A percentile compares a stretch with the other conserved stretches of the same genome.
Evolutionary conservation across 371 early-diverging fungal species (phyloP).

Genomic region (Fennellomyces sp.): DNA sequence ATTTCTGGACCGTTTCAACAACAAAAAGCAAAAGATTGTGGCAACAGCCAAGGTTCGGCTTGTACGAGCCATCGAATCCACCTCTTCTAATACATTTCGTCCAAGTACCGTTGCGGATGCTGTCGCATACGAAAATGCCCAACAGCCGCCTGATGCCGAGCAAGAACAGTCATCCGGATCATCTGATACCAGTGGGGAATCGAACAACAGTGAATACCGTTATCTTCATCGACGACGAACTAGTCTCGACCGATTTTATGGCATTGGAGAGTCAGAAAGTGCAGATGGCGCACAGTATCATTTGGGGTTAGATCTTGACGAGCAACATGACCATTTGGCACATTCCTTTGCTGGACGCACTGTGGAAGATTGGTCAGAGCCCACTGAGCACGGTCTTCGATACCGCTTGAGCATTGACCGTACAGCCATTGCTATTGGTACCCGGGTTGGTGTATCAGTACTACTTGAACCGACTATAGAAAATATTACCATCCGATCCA

Average conservation of each 20-base stretch:
- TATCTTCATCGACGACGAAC: slow-evolving; percentile 1
- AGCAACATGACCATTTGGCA: slow-evolving; percentile 37
- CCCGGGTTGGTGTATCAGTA: slow-evolving; percentile 36
- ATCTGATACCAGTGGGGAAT: neutral
- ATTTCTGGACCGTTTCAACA: slow-evolving; percentile 8
- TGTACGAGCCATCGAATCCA: slow-evolving; percentile 11
- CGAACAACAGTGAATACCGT: neutral
- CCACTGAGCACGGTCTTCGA: slow-evolving; percentile 26
- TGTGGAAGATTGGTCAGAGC: slow-evolving; percentile 18
- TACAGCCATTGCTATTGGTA: slow-evolving; percentile 46
- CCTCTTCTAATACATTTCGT: neutral
- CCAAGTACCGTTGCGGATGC: neutral
- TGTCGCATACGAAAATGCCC: too few relatives aligned
- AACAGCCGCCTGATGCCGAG: neutral
- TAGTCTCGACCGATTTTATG: slow-evolving; percentile 12
- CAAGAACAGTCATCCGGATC: too few relatives aligned
- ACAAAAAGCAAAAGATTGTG: slow-evolving; percentile 7
- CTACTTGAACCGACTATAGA: slow-evolving; percentile 30
- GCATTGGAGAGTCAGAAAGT: neutral
- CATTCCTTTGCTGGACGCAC: slow-evolving; percentile 32
- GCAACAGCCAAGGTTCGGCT: slow-evolving; percentile 9
- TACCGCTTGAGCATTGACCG: slow-evolving; percentile 40
- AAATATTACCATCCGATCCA: slow-evolving; percentile 22
- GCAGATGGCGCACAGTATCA: neutral
- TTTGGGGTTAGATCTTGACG: slow-evolving; percentile 28